Evolutionary conservation across 2,329 filamentous ascomycete genomes (phyloP).

Genomic region (Fusarium pseudonygamai): DNA sequence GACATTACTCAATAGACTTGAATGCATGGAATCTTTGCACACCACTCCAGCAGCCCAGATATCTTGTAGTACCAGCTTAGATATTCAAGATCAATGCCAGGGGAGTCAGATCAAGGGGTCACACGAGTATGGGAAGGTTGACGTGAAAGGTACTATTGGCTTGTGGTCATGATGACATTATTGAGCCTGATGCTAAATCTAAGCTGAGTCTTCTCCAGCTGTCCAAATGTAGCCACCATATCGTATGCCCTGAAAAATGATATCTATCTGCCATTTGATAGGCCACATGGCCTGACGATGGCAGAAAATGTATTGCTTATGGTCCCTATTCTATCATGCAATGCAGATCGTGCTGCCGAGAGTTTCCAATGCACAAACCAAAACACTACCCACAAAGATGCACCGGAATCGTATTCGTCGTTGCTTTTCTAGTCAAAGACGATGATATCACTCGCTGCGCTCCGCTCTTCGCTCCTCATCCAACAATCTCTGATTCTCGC

Average conservation of each 20-base stretch:
- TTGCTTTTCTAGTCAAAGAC: not conserved
- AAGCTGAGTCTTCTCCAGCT: conserved; percentile 3
- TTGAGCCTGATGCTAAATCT: not conserved
- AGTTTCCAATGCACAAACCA: conserved; percentile 10
- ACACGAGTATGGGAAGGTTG: not conserved
- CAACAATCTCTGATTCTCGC: conserved; percentile 40
- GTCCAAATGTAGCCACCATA: not conserved
- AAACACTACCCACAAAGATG: not conserved
- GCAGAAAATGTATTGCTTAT: not conserved
- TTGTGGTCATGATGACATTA: not conserved
- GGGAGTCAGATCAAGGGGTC: not conserved
- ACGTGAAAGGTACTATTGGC: not conserved
- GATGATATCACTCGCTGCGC: not conserved
- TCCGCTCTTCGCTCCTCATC: conserved; percentile 44
- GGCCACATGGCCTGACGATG: not conserved
- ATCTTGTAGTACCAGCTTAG: not conserved
- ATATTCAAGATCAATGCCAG: not conserved
- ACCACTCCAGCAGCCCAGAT: not conserved
- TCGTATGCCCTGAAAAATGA: not conserved
- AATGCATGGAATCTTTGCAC: not conserved
- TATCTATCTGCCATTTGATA: not conserved
- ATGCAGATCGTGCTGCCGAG: not conserved
- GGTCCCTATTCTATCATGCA: not conserved
- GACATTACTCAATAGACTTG: not conserved
- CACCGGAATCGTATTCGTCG: not conserved